Evolutionary conservation across 1,284 basidiomycete species (phyloP), one percentile per base, ranked within the genome.

Genomic region (Cryptococcus floricola): DNA sequence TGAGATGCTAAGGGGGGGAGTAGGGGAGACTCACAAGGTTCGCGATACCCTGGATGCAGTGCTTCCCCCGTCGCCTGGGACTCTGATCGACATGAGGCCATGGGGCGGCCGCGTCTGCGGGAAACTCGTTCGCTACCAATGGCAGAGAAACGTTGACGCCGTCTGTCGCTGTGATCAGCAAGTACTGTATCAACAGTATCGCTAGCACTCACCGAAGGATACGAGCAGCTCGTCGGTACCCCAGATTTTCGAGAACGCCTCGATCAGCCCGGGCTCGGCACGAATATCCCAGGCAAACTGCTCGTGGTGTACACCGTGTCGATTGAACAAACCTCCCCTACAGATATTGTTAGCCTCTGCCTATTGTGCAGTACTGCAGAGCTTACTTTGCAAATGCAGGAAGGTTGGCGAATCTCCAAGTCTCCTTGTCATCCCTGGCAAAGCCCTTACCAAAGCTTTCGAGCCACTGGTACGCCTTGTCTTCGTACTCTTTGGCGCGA

Each of bases 71-170:
- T 42, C 75, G 64, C 41, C 60, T 52, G 16, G 77, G 73, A 50
- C 69, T 71, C 60, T 77, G 76, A 57, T 76, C 73, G 43, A 71
- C 65, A 64, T 77, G 77, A 8, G 71, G 74, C 77, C 76, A 78
- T 0, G 74, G 69, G 19, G 42, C 39, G 4, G 45, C 54, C 12
- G 39, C 54, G 38, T 64, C 56, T 48, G 61, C 43, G 31, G 31
- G 31, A 50, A 71, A 52, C 42, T 68, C 69, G 9, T 64, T 60
- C 5, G 58, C 56, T 16, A 65, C 60, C 39, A 66, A 63, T 0
- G 77, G 76, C 8, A 77, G 55, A 12, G 77, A 76, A 37, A 77
- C 64, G 63, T 78, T 78, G 54, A 71, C 59, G 5, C 62, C 64
- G 60, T 74, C 61, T 65, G 50, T 4, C 7, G 1, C 66, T 2